Base-by-base conservation (phyloP, 768 basidiomycete genomes). In the Gelatoporia subvermispora region DNA sequence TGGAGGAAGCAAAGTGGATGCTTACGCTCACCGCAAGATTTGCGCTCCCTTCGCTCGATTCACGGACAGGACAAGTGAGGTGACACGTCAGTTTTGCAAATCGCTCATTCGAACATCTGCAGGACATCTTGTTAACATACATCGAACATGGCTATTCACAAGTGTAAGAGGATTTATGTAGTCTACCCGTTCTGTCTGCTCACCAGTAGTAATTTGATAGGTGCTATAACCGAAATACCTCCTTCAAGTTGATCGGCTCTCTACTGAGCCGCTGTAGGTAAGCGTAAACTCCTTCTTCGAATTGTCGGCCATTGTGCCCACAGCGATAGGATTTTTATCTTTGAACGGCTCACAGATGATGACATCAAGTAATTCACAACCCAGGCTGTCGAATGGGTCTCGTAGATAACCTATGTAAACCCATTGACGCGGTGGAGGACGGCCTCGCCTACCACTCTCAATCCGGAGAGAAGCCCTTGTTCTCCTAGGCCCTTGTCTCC, bases 171-270 rank as follows among this genome's bases (percentile, higher is more conserved):
- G 45, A 34, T 31, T 13, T 7, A n/a, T n/a, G n/a, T 31, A 31
- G 5, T 31, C 28, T 13, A n/a, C 35, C 17, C 17, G 35, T 21
- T 28, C 35, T 28, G 47, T n/a, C n/a, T 31, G 45, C 18, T 43
- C 43, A 47, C 42, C 20, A 35, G 22, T 15, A n/a, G 16, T 13
- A 34, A 85, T 78, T 68, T 90, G 23, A 78, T 91, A 57, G 88
- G 88, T 22, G 88, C 90, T 1, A 93, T 90, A 3, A 93, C 90
- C 1, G 91, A 65, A 93, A 93, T 53, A 91, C 90, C 1, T 89
- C 87, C 0, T 93, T 93, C 70, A 88, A 85, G 56, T 64, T 90
- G 25, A 87, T 81, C 16, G 74, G 80, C 25, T 82, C 88, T 10
- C 70, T 90, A 22, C 67, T 90, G 24, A 84, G 84, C 60, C 80